Conservation (phyloP, 129 eudicot genomes). For the Calendula officinalis region DNA sequence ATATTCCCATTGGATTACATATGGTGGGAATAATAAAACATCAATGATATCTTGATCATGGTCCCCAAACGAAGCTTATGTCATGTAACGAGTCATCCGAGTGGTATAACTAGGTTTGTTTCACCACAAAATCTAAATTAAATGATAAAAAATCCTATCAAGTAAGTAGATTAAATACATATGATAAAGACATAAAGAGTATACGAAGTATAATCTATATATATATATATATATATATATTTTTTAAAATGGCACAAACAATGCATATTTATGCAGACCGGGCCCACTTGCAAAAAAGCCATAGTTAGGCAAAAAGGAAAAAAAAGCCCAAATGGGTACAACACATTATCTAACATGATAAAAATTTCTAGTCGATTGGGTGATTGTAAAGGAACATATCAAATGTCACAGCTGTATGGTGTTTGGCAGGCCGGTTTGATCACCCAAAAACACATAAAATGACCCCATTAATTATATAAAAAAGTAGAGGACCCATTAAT, state of each 20-base stretch:
- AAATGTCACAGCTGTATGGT: slow-evolving; percentile 32
- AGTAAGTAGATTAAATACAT: slow-evolving; percentile 13
- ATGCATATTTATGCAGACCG: slow-evolving; percentile 19
- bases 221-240: not conserved
- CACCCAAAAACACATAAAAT: slow-evolving; percentile 27
- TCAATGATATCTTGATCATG: slow-evolving; percentile 9
- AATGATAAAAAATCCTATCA: slow-evolving; percentile 19
- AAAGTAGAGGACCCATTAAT: slow-evolving; percentile 32
- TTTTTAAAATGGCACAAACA: not conserved
- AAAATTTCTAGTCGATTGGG: slow-evolving; percentile 20
- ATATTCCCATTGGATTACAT: not conserved
- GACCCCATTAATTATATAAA: slow-evolving; percentile 24
- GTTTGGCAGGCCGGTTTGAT: slow-evolving; percentile 24
- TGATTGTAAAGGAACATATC: slow-evolving; percentile 26
- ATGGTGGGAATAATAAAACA: not conserved
- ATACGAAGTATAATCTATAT: slow-evolving; percentile 10
- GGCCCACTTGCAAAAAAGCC: slow-evolving; percentile 30
- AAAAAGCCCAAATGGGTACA: slow-evolving; percentile 20
- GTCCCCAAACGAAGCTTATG: slow-evolving; percentile 26
- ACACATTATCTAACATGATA: slow-evolving; percentile 21
- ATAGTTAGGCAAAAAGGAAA: slow-evolving; percentile 21
- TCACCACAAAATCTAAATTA: slow-evolving; percentile 14
- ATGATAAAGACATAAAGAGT: slow-evolving; percentile 24
- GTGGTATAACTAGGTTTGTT: slow-evolving; percentile 26
- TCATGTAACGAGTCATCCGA: slow-evolving; percentile 21